Evolutionary conservation across 768 basidiomycete species (phyloP).

Genomic region (Hypsizygus marmoreus): DNA sequence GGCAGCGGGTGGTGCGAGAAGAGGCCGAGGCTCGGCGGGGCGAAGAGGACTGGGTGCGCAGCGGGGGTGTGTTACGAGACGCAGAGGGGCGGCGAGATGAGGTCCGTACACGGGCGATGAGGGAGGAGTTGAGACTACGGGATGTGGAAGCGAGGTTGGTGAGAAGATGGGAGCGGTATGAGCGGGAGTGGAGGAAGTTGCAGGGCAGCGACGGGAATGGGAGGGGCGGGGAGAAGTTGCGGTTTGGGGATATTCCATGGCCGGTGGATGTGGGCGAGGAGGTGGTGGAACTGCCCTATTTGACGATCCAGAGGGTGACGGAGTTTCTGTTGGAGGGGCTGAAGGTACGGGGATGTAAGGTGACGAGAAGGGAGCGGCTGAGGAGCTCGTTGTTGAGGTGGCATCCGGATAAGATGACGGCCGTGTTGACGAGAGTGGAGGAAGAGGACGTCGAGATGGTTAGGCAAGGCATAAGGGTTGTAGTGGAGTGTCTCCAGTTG

Average conservation of each 20-base stretch:
- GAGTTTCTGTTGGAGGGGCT: slow-evolving; percentile 53
- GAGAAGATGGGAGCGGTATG: slow-evolving; percentile 55
- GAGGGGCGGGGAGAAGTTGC: slow-evolving; percentile 20
- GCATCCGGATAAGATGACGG: slow-evolving; percentile 67
- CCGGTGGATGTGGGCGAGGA: slow-evolving; percentile 37
- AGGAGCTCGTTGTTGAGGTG: slow-evolving; percentile 64
- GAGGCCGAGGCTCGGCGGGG: slow-evolving; percentile 45
- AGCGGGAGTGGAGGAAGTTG: slow-evolving; percentile 49
- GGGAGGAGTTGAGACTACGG: slow-evolving; percentile 46
- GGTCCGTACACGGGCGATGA: slow-evolving; percentile 49
- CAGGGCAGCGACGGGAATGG: slow-evolving; percentile 15
- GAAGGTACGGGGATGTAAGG: slow-evolving; percentile 39
- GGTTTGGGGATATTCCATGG: slow-evolving; percentile 66
- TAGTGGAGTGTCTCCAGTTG: slow-evolving; percentile 36
- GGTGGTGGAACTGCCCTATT: slow-evolving; percentile 24
- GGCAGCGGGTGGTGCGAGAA: slow-evolving; percentile 29
- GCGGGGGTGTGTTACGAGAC: slow-evolving; percentile 57
- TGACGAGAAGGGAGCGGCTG: slow-evolving; percentile 53
- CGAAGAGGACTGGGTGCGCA: slow-evolving; percentile 63
- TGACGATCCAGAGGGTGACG: slow-evolving; percentile 43
- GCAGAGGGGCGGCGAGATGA: slow-evolving; percentile 48
- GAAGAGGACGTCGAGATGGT: slow-evolving; percentile 48
- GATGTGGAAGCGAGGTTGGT: slow-evolving; percentile 40
- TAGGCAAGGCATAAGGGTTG: slow-evolving; percentile 45
- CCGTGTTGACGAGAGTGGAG: slow-evolving; percentile 42